Percentiles rank a stretch among this genome's conserved stretches.
phyloP scores from a whole-genome alignment of 2,329 filamentous ascomycete species.

The Botryotinia globosa region DNA sequence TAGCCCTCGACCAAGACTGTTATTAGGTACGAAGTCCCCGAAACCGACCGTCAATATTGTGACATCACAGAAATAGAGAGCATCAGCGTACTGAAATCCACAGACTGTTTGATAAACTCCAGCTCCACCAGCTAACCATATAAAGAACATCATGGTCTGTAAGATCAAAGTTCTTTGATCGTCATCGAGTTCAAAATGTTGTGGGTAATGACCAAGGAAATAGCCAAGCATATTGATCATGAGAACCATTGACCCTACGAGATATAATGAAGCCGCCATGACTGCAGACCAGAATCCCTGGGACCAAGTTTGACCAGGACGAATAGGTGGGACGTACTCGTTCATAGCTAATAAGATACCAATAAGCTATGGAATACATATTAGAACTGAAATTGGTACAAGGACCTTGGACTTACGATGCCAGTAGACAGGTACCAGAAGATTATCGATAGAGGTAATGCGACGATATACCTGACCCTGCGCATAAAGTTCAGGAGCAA shows the following conservation, averaged over 20 bases:
- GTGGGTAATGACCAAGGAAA: constrained; percentile 65
- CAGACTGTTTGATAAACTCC: constrained; percentile 59
- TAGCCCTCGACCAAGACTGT: constrained; percentile 53
- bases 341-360: constrained; percentile 57
- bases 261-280: constrained; percentile 60
- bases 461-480: constrained; percentile 63
- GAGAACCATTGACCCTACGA: constrained; percentile 58
- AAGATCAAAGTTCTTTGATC: constrained; percentile 67
- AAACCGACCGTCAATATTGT: constrained; percentile 61
- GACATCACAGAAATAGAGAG: constrained; percentile 60
- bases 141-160: constrained; percentile 68
- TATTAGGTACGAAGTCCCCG: constrained; percentile 57
- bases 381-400: neutral
- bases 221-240: constrained; percentile 71
- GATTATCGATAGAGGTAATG: constrained; percentile 65
- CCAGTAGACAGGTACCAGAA: constrained; percentile 62
- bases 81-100: constrained; percentile 57
- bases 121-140: constrained; percentile 65
- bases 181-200: constrained; percentile 63
- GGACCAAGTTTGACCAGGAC: constrained; percentile 52
- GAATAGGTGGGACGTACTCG: constrained; percentile 48
- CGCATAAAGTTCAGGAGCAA: constrained; percentile 68
- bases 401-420: constrained; percentile 51
- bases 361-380: constrained; percentile 46
- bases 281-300: constrained; percentile 70